These are phyloP conservation scores for Aspergillus melleus DNA, from an alignment of 2,329 filamentous ascomycete genomes.

Conservation along the genomic window DNA sequence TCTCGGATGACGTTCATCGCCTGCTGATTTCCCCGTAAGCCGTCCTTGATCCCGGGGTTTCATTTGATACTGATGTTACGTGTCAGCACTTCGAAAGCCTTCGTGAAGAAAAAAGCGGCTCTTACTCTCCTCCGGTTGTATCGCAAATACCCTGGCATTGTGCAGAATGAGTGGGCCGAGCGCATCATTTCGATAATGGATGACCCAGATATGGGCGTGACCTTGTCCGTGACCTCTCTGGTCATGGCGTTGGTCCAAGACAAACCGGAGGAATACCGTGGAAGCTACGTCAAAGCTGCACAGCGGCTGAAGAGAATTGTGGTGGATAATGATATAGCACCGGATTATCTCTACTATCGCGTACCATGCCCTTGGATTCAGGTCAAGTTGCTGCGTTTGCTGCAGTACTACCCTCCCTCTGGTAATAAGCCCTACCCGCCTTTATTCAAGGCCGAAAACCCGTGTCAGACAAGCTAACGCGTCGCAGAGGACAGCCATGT, in stretches of 20 bases:
- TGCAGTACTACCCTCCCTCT: conserved; percentile 96
- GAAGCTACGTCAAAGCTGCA: conserved; percentile 90
- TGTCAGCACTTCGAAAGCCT: conserved; percentile 77
- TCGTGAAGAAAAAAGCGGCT: conserved; percentile 99
- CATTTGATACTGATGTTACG: conserved; percentile 37
- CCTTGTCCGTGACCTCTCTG: conserved; percentile 90
- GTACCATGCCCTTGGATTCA: conserved; percentile 99
- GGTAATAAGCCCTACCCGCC: conserved; percentile 52
- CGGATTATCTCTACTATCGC: conserved; percentile 97
- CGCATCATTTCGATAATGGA: conserved; percentile 99
- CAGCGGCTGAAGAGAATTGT: conserved; percentile 85
- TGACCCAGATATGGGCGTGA: conserved; percentile 89
- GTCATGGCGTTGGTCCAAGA: conserved; percentile 95
- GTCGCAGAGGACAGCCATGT: conserved; percentile 81
- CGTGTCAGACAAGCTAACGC: conserved; percentile 7
- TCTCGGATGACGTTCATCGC: conserved; percentile 88
- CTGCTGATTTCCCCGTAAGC: conserved; percentile 90
- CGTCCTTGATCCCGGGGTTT: not conserved
- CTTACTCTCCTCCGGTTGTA: conserved; percentile 90
- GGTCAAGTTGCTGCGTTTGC: conserved; percentile 84
- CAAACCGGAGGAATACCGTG: conserved; percentile 89
- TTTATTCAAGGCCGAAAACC: not conserved
- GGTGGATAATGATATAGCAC: conserved; percentile 83
- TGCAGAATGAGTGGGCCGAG: conserved; percentile 96
- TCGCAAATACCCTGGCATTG: conserved; percentile 88